Base-by-base conservation (phyloP, 805 yeast species). In the Pichia insulana region DNA sequence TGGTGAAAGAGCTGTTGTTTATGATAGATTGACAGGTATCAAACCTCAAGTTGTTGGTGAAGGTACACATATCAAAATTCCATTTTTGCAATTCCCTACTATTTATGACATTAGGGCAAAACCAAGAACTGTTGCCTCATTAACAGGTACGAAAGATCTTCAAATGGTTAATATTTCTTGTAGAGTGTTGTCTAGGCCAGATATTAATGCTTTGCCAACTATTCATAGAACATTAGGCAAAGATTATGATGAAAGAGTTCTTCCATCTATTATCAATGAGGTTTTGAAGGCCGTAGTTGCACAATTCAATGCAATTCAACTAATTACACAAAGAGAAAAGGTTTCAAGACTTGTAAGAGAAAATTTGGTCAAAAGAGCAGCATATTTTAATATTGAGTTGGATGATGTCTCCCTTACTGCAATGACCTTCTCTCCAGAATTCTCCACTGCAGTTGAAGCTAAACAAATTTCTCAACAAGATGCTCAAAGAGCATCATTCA, bases 131-230 rank as follows among this genome's bases (percentile, higher is more conserved):
- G 94, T 92, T 47, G 85, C 97, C 12, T 86, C 96, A 20, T 74
- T 94, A 56, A 92, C 98, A 1, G 98, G 98, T 51, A 92, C 98
- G 18, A 92, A 92, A 68, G 98, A 92, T 67, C 74, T 92, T 60
- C 98, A 92, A 69, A 92, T 92, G 98, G 98, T 92, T 39, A 92
- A 88, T 64, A 90, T 92, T 59, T 90, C 97, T n/a, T 92, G 98
- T 65, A 82, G 98, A 69, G 98, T 92, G 20, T 74, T 92, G 54
- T 83, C 94, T 43, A 80, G 89, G 62, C 98, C 98, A 0, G 82
- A 83, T 44, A 73, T 87, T 25, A 63, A 65, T 40, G 78, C 87
- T 40, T 71, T 92, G 52, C 96, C 97, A 20, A 72, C 71, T 11
- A 85, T 92, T 51, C 92, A 76, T 69, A 80, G 97, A 59, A 92